Conservation (phyloP, 2,329 filamentous ascomycete genomes). For the Cytospora piceicola region DNA sequence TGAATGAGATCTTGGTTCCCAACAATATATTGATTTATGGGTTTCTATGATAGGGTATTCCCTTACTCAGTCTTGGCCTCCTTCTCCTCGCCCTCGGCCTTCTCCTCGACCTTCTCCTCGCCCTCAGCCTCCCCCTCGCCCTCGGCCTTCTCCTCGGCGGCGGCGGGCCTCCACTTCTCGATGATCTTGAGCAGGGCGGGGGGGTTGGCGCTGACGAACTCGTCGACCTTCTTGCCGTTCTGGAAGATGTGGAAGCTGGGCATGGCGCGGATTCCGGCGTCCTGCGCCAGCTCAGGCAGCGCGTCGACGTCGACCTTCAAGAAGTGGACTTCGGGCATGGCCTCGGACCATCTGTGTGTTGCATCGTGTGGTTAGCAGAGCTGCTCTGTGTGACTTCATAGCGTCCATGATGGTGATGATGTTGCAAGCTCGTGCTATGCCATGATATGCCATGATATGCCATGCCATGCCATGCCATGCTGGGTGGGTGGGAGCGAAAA, state of each 20-base stretch:
- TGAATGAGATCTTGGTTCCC: neutral
- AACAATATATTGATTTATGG: neutral
- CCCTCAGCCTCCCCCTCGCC: slow-evolving; percentile 8
- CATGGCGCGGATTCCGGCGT: slow-evolving; percentile 87
- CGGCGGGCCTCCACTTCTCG: slow-evolving; percentile 33
- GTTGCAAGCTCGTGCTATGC: too few relatives aligned
- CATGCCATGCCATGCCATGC: neutral
- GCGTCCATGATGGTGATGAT: neutral
- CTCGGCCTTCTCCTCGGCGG: slow-evolving; percentile 18
- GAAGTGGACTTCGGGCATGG: slow-evolving; percentile 64
- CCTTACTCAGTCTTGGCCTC: slow-evolving; percentile 30
- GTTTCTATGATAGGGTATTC: neutral
- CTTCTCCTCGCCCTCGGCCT: slow-evolving; percentile 12
- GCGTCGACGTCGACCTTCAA: slow-evolving; percentile 92
- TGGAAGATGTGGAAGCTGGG: slow-evolving; percentile 89
- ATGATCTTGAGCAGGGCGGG: slow-evolving; percentile 59
- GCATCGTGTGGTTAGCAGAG: neutral
- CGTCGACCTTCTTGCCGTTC: slow-evolving; percentile 70
- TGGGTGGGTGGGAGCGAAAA: neutral
- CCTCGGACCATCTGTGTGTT: slow-evolving; percentile 61
- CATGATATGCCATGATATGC: neutral
- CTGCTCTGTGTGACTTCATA: neutral
- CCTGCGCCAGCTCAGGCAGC: slow-evolving; percentile 72
- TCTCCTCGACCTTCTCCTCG: slow-evolving; percentile 16
- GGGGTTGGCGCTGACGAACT: slow-evolving; percentile 84